These are phyloP conservation scores for Naganishia cerealis DNA, from an alignment of 1,284 basidiomycete species.

Conservation along the genomic window DNA sequence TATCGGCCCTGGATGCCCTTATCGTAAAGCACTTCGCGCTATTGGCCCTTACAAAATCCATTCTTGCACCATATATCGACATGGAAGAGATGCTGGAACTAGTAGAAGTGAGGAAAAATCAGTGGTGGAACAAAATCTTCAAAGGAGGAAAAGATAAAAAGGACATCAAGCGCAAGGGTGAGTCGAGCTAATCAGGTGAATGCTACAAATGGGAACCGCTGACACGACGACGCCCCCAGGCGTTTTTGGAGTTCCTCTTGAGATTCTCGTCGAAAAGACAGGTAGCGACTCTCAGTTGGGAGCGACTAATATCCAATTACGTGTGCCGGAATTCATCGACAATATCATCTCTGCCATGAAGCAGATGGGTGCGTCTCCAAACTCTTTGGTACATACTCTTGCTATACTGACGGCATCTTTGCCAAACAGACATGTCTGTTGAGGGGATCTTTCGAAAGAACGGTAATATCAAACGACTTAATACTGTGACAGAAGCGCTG, in stretches of 20 bases:
- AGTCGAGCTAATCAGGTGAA: slow-evolving; percentile 39
- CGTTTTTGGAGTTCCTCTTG: slow-evolving; percentile 89
- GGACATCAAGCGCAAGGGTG: slow-evolving; percentile 86
- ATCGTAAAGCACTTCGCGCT: slow-evolving; percentile 92
- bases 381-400: not conserved
- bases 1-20: slow-evolving; percentile 78
- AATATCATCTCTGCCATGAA: slow-evolving; percentile 97
- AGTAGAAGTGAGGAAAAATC: slow-evolving; percentile 87
- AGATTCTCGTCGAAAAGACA: slow-evolving; percentile 90
- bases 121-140: slow-evolving; percentile 96
- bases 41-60: slow-evolving; percentile 71
- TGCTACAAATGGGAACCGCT: slow-evolving; percentile 22
- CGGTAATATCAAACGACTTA: slow-evolving; percentile 90
- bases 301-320: slow-evolving; percentile 76
- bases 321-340: slow-evolving; percentile 95
- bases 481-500: slow-evolving; percentile 84
- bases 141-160: slow-evolving; percentile 82
- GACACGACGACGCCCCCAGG: slow-evolving; percentile 53
- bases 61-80: slow-evolving; percentile 77
- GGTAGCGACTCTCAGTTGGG: slow-evolving; percentile 91
- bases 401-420: slow-evolving; percentile 27
- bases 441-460: slow-evolving; percentile 99
- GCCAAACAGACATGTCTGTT: slow-evolving; percentile 81
- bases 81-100: slow-evolving; percentile 90
- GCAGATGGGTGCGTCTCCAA: slow-evolving; percentile 83